Percentiles rank a stretch among this genome's conserved stretches.
Conservation (phyloP, 129 eudicot genomes). For the Pittosporum tobira region DNA sequence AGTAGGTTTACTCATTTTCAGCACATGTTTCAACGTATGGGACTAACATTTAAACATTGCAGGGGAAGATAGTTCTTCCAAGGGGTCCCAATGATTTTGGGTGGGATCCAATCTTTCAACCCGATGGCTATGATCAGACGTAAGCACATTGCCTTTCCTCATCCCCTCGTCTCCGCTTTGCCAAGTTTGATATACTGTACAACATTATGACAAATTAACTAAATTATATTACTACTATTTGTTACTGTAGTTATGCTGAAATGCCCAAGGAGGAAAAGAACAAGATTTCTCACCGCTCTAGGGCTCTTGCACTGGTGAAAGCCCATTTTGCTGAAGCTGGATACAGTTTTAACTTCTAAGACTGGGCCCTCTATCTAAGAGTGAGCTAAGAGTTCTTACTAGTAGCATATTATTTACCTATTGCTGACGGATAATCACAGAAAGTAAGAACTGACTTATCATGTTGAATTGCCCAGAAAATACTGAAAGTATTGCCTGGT, state of each 20-base stretch:
- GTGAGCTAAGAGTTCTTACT: not conserved
- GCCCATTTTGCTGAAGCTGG: constrained; percentile 75
- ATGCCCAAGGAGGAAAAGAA: constrained; percentile 89
- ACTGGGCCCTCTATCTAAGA: constrained; percentile 6
- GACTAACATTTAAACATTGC: constrained; percentile 10
- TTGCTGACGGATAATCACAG: too few species aligned
- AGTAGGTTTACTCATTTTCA: too few species aligned
- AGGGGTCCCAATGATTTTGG: constrained; percentile 95
- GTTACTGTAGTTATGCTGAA: constrained; percentile 64
- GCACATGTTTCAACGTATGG: not conserved
- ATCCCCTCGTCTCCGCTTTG: not conserved
- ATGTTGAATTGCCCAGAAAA: not conserved
- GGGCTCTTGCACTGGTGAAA: constrained; percentile 80
- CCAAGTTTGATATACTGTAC: not conserved
- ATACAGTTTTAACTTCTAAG: constrained; percentile 42
- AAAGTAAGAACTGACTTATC: not conserved
- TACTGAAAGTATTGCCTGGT: too few species aligned
- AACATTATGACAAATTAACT: constrained; percentile 1
- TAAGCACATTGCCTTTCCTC: constrained; percentile 16
- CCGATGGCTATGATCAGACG: constrained; percentile 88
- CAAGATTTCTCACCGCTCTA: constrained; percentile 76
- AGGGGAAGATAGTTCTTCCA: constrained; percentile 89
- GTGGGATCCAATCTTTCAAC: constrained; percentile 92
- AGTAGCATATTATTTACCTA: not conserved
- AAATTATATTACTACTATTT: not conserved